Percentiles rank a stretch among this genome's conserved stretches.
These are phyloP conservation scores for Linum lewisii DNA, from an alignment of 345 rosid species.

Conservation along the genomic window DNA sequence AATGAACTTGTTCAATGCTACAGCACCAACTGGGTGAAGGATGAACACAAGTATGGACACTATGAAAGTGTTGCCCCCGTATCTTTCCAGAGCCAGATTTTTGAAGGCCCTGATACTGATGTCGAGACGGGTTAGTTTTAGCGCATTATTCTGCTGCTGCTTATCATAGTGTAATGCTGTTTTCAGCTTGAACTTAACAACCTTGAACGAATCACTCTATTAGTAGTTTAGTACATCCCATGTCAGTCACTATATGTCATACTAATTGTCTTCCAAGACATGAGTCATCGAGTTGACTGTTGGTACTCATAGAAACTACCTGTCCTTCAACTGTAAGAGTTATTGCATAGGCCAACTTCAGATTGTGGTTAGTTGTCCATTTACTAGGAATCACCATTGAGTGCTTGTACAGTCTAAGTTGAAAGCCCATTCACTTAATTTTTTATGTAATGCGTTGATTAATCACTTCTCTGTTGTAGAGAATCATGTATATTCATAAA, in stretches of 20 bases:
- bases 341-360: not conserved
- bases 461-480: not conserved
- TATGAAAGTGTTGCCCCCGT: slow-evolving; percentile 52
- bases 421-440: not conserved
- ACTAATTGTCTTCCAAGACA: no score
- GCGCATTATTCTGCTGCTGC: not conserved
- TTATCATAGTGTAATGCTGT: not conserved
- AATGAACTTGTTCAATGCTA: slow-evolving; percentile 80
- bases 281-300: no score
- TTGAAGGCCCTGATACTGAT: slow-evolving; percentile 97
- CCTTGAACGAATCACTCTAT: not conserved
- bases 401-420: not conserved
- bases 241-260: no score
- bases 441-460: not conserved
- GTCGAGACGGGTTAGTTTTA: slow-evolving; percentile 61
- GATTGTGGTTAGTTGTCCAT: not conserved
- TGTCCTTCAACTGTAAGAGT: no score
- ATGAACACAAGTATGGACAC: slow-evolving; percentile 87
- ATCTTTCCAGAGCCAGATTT: slow-evolving; percentile 70
- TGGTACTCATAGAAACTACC: not conserved
- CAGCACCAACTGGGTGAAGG: slow-evolving; percentile 84
- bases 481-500: not conserved
- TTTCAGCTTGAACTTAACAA: no score
- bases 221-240: no score
- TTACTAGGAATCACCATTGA: not conserved